Conservation (phyloP, 495 filamentous ascomycete genomes). For the Niebla homalea region DNA sequence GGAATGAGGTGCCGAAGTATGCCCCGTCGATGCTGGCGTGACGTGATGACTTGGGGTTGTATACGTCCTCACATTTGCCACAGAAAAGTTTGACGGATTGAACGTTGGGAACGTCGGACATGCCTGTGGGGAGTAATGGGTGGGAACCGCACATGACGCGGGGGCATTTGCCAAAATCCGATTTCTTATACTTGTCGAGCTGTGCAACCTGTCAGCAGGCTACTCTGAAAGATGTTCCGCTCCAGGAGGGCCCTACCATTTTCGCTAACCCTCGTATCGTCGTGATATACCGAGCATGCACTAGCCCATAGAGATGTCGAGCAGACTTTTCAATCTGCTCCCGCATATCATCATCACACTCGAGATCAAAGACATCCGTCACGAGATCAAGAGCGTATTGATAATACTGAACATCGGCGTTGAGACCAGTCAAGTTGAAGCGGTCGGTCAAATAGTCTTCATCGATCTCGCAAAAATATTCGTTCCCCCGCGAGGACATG, state of each 20-base stretch:
- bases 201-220: constrained; percentile 24
- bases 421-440: constrained; percentile 95
- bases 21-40: constrained; percentile 92
- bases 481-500: constrained; percentile 91
- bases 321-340: constrained; percentile 98
- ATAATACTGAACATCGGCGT: constrained; percentile 96
- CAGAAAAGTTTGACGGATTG: constrained; percentile 95
- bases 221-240: no score
- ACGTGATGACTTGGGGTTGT: constrained; percentile 96
- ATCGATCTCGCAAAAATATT: constrained; percentile 99
- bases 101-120: constrained; percentile 69
- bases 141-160: constrained; percentile 87
- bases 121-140: constrained; percentile 83
- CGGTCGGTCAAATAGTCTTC: constrained; percentile 97
- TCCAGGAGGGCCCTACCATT: constrained; percentile 79
- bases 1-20: constrained; percentile 95
- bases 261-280: constrained; percentile 88
- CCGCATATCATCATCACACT: constrained; percentile 95
- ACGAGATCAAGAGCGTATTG: constrained; percentile 98
- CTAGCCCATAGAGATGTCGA: constrained; percentile 87
- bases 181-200: constrained; percentile 98
- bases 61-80: constrained; percentile 91
- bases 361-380: constrained; percentile 98
- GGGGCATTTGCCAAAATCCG: constrained; percentile 95
- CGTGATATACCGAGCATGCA: constrained; percentile 95